Base-by-base conservation (phyloP, 2,329 filamentous ascomycete genomes). In the Hypoxylon sp. region DNA sequence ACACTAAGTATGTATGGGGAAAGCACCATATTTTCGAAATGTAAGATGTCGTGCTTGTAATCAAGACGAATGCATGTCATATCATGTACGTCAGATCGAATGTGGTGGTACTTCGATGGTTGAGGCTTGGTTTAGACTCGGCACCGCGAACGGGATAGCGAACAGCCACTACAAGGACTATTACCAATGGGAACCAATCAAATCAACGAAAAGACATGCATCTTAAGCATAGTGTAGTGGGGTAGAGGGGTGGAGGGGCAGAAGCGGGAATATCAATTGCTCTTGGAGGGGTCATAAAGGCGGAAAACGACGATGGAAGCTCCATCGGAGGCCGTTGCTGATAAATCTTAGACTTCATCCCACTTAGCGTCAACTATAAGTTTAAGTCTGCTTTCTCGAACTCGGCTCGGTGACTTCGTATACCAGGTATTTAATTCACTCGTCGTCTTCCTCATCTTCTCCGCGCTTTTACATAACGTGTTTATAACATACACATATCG, bases 401-500 rank as follows among this genome's bases (percentile, higher is more conserved):
- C n/a, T 41, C 37, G 32, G 14, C 14, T n/a, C n/a, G n/a, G n/a
- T 39, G 34, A 19, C 34, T 8, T 16, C n/a, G 34, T 39, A 39
- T 19, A 2, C n/a, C 2, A 39, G n/a, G 34, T 16, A 7, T 39
- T 16, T 2, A 19, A 39, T n/a, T 39, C 5, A 8, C 5, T 19
- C 16, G 34, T 39, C 34, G n/a, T 29, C 21, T 29, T 11, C 16
- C 32, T 37, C 14, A 12, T 53, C 9, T 34, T 16, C 9, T 29
- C 19, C 8, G 9, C 14, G 6, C n/a, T 5, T 14, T 27, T n/a
- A 46, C 3, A 16, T 16, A 34, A 27, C 51, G 16, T 39, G n/a
- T 27, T 27, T 14, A 57, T n/a, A n/a, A 2, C 47, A 27, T 57
- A 52, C 32, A 58, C 23, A 50, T 4, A 37, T 27, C 65, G 72